Base-by-base conservation (phyloP, 768 basidiomycete species). In the Russula lepida region DNA sequence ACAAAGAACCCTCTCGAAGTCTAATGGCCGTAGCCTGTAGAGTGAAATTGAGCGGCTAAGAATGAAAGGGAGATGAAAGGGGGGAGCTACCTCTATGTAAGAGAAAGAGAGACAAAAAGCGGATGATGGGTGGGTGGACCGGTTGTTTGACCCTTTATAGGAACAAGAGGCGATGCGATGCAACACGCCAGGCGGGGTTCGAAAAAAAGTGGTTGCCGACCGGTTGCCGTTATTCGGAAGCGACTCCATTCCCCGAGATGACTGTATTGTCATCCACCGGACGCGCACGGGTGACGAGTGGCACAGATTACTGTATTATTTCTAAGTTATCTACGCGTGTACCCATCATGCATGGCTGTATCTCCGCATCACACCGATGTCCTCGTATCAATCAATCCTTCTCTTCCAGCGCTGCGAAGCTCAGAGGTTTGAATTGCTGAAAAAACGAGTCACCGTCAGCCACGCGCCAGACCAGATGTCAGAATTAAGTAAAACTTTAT, bases 1-100 rank as follows among this genome's bases (percentile, higher is more conserved):
- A 81, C 80, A 82, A 77, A 76, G 77, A 75, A 82, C 76, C 80
- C 78, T 88, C 83, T 88, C 89, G 74, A 70, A 61, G 21, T 79
- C 76, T 80, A 78, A 66, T 74, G 77, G 75, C 65, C 69, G 66
- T 67, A 69, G 75, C 78, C 78, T 77, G 48, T 1, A 32, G 19
- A 47, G 6, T 5, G 55, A 25, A 13, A 5, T 13, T 39, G n/a
- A 59, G 13, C 46, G n/a, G 46, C 17, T 30, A 49, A 56, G 39
- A 37, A 57, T 13, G 59, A 46, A 51, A 25, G 30, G 57, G 47
- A 48, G 23, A 51, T 23, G 39, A 39, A 64, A 71, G 8, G 50
- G 74, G 72, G 11, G 72, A 71, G 59, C 71, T 76, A 79, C 65
- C 64, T 63, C 68, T 71, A 67, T 66, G 65, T 65, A 68, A 73